Percentiles rank a stretch among this genome's conserved stretches.
Conservation (phyloP, 2,329 filamentous ascomycete genomes). For the Paecilomyces dactylethromorphus region DNA sequence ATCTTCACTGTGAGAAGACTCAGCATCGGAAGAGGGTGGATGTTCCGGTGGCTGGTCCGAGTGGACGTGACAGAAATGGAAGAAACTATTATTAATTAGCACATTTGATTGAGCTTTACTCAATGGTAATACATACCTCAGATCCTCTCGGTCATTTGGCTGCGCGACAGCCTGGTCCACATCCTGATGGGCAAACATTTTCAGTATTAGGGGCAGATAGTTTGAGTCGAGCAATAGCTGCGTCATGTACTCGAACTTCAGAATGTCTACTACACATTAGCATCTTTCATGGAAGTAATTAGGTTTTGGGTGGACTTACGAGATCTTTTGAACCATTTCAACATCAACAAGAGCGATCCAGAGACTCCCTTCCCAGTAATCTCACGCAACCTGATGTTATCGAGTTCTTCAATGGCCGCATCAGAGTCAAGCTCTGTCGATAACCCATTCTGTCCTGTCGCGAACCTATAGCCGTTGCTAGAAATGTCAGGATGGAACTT, state of each 20-base stretch:
- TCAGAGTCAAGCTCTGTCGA: slow-evolving; percentile 23
- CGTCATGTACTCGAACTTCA: slow-evolving; percentile 94
- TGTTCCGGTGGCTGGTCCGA: slow-evolving; percentile 52
- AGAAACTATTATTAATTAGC: slow-evolving; percentile 58
- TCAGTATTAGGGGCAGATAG: slow-evolving; percentile 85
- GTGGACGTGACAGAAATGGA: slow-evolving; percentile 74
- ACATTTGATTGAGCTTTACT: neutral
- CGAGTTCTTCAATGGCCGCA: slow-evolving; percentile 63
- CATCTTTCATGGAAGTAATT: neutral
- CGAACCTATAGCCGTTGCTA: slow-evolving; percentile 18
- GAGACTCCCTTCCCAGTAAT: slow-evolving; percentile 87
- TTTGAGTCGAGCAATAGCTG: slow-evolving; percentile 92
- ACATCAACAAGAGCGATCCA: slow-evolving; percentile 74
- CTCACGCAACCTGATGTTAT: slow-evolving; percentile 74
- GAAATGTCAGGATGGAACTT: neutral
- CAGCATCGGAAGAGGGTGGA: slow-evolving; percentile 25
- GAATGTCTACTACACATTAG: slow-evolving; percentile 56
- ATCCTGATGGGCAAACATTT: slow-evolving; percentile 90
- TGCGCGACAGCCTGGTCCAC: slow-evolving; percentile 84
- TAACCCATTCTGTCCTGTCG: slow-evolving; percentile 10
- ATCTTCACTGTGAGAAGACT: slow-evolving; percentile 47
- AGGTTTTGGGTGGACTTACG: slow-evolving; percentile 53
- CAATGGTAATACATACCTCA: slow-evolving; percentile 52
- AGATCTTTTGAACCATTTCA: slow-evolving; percentile 96
- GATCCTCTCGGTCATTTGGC: slow-evolving; percentile 72